These are phyloP conservation scores for Chlorella variabilis DNA, from an alignment of 163 green algal genomes.

Conservation along the genomic window DNA sequence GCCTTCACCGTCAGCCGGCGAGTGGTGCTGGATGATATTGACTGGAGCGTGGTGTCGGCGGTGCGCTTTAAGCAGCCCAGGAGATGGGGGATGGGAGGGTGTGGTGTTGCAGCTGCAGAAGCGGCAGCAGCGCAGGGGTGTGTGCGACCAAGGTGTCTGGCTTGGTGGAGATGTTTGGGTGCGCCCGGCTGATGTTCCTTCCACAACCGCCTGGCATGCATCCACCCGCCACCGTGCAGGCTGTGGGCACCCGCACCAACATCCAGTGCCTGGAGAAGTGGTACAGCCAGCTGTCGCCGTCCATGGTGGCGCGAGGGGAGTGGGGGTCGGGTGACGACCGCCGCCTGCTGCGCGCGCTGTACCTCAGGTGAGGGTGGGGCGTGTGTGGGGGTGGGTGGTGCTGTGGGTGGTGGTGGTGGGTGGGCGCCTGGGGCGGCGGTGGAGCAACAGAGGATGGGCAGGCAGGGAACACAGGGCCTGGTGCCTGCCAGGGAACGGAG, in stretches of 20 bases:
- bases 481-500: too few relatives aligned
- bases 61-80: too few relatives aligned
- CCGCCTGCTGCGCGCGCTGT: constrained; percentile 61
- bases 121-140: too few relatives aligned
- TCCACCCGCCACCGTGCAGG: too few relatives aligned
- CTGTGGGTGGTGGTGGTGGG: too few relatives aligned
- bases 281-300: constrained; percentile 69
- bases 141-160: too few relatives aligned
- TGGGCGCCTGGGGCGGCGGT: too few relatives aligned
- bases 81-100: background rate
- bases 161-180: too few relatives aligned
- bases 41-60: constrained; percentile 68
- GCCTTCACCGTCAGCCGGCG: constrained; percentile 23
- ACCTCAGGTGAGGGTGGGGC: background rate
- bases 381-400: too few relatives aligned
- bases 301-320: constrained; percentile 65
- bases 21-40: constrained; percentile 71
- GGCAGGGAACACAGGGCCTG: background rate
- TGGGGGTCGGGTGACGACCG: constrained; percentile 80
- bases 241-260: constrained; percentile 62
- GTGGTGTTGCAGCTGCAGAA: background rate
- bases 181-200: too few relatives aligned
- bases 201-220: too few relatives aligned
- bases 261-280: constrained; percentile 79
- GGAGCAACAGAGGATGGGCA: too few relatives aligned